These are phyloP conservation scores for Pleurotus salmoneostramineus DNA, from an alignment of 768 basidiomycete species.

Conservation along the genomic window DNA sequence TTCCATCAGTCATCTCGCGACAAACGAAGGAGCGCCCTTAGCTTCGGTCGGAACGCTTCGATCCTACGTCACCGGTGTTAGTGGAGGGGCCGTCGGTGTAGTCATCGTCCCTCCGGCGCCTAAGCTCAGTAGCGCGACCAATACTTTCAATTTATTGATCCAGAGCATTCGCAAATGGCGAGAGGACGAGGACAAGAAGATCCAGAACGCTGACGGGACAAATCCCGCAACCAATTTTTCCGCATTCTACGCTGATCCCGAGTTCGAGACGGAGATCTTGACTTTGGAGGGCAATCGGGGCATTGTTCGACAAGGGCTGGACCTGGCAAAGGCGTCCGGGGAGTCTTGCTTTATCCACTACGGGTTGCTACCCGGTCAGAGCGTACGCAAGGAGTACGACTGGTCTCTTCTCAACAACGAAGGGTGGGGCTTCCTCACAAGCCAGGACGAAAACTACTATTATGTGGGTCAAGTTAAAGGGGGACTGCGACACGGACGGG, in stretches of 20 bases:
- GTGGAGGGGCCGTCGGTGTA: neutral
- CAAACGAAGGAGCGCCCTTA: neutral
- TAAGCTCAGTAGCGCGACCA: slow-evolving; percentile 2
- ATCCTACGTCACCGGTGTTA: neutral
- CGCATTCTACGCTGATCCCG: slow-evolving; percentile 1
- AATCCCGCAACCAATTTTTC: neutral
- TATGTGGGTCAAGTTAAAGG: slow-evolving; percentile 11
- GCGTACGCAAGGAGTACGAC: slow-evolving; percentile 6
- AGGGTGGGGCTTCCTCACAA: slow-evolving; percentile 11
- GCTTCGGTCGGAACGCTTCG: neutral
- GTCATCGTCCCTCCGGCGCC: slow-evolving; percentile 7
- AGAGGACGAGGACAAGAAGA: slow-evolving; percentile 8
- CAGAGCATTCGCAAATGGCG: slow-evolving; percentile 2
- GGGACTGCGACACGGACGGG: slow-evolving; percentile 11
- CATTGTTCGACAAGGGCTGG: neutral
- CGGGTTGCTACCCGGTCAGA: neutral
- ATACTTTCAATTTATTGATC: slow-evolving; percentile 2
- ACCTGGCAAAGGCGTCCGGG: neutral
- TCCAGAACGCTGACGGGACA: neutral
- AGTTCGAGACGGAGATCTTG: neutral
- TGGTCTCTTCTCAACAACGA: slow-evolving; percentile 11
- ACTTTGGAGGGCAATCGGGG: neutral
- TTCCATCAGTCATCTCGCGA: neutral
- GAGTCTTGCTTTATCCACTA: neutral
- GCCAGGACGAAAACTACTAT: slow-evolving; percentile 8